Conservation (phyloP, 371 early-diverging fungal genomes). For the Zychaea mexicana region DNA sequence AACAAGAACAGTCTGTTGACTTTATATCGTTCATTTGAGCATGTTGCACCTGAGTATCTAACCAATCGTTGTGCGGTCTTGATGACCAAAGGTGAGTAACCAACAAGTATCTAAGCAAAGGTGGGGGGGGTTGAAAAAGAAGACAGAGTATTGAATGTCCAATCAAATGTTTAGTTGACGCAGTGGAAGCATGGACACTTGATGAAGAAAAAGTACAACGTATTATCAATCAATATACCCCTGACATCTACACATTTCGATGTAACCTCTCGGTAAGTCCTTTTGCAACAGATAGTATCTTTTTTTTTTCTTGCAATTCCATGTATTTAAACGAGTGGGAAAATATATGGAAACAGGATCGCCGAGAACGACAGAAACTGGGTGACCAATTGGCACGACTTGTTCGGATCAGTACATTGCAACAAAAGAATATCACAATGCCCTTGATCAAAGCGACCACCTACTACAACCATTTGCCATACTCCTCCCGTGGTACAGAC, state of each 20-base stretch:
- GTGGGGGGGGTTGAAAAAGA: neutral
- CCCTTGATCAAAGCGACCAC: conserved; percentile 5
- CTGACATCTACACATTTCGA: neutral
- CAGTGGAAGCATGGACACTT: conserved; percentile 13
- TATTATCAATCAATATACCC: conserved; percentile 3
- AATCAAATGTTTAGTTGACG: conserved; percentile 26
- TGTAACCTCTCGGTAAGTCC: neutral
- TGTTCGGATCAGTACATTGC: conserved; percentile 9
- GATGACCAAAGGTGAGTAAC: conserved; percentile 34
- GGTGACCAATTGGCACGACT: conserved; percentile 9
- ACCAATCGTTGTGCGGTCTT: conserved; percentile 25
- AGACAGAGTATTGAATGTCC: neutral
- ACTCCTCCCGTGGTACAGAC: neutral
- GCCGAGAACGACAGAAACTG: conserved; percentile 1
- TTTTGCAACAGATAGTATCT: neutral
- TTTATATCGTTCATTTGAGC: conserved; percentile 13
- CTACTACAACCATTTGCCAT: neutral
- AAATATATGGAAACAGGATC: neutral
- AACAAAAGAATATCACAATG: conserved; percentile 13
- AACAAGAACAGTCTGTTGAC: conserved; percentile 19
- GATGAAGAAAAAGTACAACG: conserved; percentile 14
- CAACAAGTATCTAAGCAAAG: no score
- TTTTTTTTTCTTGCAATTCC: neutral
- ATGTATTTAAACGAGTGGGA: neutral
- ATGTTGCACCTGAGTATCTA: conserved; percentile 19